These are phyloP conservation scores for Macrocystidia cucumis DNA, from an alignment of 1,284 basidiomycete genomes.

Conservation along the genomic window DNA sequence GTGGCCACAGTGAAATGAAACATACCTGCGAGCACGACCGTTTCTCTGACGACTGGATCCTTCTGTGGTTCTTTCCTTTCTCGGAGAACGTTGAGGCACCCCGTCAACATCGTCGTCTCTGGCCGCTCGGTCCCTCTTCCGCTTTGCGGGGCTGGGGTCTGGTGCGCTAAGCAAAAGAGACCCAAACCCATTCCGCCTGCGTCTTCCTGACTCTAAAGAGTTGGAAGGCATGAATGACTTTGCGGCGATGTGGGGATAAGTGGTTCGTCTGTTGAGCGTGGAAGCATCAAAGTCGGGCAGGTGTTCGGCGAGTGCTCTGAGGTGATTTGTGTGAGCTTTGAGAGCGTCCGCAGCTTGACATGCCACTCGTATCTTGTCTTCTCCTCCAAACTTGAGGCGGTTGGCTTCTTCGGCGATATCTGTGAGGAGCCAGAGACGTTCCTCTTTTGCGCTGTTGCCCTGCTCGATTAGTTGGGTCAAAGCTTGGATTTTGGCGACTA, in stretches of 20 bases:
- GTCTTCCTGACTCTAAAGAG: conserved; percentile 50
- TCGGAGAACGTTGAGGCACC: conserved; percentile 34
- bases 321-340: conserved; percentile 64
- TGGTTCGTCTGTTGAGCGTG: conserved; percentile 52
- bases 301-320: conserved; percentile 55
- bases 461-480: conserved; percentile 77
- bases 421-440: conserved; percentile 81
- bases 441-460: conserved; percentile 58
- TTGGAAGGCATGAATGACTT: conserved; percentile 55
- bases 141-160: conserved; percentile 53
- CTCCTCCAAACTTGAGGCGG: conserved; percentile 90
- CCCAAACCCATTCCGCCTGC: conserved; percentile 40
- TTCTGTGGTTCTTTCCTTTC: conserved; percentile 33
- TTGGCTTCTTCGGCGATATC: conserved; percentile 93
- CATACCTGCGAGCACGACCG: too few relatives aligned
- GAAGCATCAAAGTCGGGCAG: conserved; percentile 62
- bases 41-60: conserved; percentile 35
- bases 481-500: conserved; percentile 70
- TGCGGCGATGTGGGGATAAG: conserved; percentile 66
- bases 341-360: conserved; percentile 91
- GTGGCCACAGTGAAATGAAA: conserved; percentile 10
- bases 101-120: conserved; percentile 56
- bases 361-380: conserved; percentile 98
- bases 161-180: conserved; percentile 39
- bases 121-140: conserved; percentile 44